Evolutionary conservation across 345 rosid genomes (phyloP).

Genomic region (Citrus maxima): DNA sequence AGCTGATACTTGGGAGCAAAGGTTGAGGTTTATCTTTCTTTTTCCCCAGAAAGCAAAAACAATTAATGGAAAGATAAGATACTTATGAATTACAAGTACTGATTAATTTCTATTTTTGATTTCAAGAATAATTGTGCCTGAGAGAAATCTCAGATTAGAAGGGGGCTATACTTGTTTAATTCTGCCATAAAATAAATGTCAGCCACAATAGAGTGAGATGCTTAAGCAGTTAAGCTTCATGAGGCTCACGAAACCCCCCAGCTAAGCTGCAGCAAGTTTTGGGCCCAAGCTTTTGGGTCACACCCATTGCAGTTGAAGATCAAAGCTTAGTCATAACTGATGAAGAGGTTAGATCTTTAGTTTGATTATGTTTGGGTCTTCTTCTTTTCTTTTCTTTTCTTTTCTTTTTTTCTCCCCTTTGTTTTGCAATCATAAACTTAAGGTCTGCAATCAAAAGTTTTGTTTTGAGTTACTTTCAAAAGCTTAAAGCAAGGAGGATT

Average conservation of each 20-base stretch:
- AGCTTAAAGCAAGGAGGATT: neutral
- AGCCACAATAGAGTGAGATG: neutral
- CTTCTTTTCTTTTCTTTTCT: no score
- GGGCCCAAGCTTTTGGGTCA: neutral
- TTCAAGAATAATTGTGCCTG: neutral
- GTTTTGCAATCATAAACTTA: neutral
- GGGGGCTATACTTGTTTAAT: neutral
- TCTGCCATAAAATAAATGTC: neutral
- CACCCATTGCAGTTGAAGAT: neutral
- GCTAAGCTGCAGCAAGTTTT: neutral
- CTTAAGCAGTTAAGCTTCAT: neutral
- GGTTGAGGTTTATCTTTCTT: neutral
- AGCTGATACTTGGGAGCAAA: neutral
- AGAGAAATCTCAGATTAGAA: neutral
- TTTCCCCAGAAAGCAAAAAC: neutral
- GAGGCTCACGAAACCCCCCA: neutral
- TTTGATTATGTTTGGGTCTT: no score
- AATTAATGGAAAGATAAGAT: neutral
- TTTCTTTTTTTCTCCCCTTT: neutral
- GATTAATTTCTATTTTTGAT: neutral
- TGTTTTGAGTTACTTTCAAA: neutral
- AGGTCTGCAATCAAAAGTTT: neutral
- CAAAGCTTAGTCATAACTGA: neutral
- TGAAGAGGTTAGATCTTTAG: neutral
- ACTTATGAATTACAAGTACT: neutral